These are phyloP conservation scores for Pyricularia sp. DNA, from an alignment of 2,329 filamentous ascomycete species.

Conservation along the genomic window DNA sequence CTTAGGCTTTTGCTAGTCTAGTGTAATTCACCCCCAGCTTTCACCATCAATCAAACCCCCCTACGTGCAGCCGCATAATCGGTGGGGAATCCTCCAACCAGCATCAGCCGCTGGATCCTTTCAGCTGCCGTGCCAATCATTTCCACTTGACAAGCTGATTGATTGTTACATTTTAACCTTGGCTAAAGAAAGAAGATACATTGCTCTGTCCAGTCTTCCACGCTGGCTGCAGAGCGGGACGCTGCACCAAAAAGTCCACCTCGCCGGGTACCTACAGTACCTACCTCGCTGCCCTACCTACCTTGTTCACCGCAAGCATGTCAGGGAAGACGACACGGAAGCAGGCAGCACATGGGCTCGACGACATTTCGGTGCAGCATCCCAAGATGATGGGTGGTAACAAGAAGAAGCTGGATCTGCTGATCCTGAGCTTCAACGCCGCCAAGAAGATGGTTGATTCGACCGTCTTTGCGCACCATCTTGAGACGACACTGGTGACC, in stretches of 20 bases:
- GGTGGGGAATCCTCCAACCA: not conserved
- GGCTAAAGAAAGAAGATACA: too few relatives aligned
- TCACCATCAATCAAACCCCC: not conserved
- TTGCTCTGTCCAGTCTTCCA: not conserved
- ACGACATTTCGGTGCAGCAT: conserved; percentile 2
- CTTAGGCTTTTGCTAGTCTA: too few relatives aligned
- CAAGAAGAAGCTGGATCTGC: conserved; percentile 49
- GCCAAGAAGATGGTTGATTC: conserved; percentile 63
- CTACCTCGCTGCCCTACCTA: not conserved
- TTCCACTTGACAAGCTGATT: too few relatives aligned
- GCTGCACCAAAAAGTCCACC: not conserved
- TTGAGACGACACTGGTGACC: conserved; percentile 50
- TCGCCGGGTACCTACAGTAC: not conserved
- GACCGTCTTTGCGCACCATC: conserved; percentile 59
- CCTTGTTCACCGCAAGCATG: not conserved
- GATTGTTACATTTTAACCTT: too few relatives aligned
- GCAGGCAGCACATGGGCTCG: not conserved
- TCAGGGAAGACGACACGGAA: not conserved
- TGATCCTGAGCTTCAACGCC: conserved; percentile 87
- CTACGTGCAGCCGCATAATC: not conserved
- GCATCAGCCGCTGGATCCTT: not conserved
- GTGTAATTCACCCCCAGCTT: not conserved
- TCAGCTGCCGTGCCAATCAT: not conserved
- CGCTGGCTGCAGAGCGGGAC: not conserved
- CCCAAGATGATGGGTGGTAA: conserved; percentile 24